A percentile compares a stretch with the other conserved stretches of the same genome.
phyloP scores from a whole-genome alignment of 306 rosid species.

The Castanea mollissima region DNA sequence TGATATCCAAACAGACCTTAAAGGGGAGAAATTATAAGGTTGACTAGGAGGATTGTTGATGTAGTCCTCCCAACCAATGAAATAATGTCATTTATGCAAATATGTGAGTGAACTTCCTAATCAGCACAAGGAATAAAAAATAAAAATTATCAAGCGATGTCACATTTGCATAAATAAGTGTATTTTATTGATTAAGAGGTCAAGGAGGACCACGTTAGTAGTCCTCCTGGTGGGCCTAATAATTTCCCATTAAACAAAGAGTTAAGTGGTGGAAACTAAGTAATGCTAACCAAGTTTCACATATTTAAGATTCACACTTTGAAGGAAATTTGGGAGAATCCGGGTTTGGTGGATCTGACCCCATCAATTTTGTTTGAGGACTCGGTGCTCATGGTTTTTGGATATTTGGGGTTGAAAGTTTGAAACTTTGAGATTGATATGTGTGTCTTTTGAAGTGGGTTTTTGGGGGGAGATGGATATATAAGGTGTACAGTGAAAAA shows the following conservation, averaged over 20 bases:
- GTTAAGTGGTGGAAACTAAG: constrained; percentile 43
- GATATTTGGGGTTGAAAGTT: neutral
- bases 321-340: constrained; percentile 49
- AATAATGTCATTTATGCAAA: too few species aligned
- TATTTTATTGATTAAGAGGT: too few species aligned
- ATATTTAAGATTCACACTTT: constrained; percentile 52
- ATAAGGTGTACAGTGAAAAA: neutral
- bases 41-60: too few species aligned
- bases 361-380: constrained; percentile 7
- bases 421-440: neutral
- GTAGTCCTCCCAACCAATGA: too few species aligned
- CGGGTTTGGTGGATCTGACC: constrained; percentile 42
- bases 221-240: too few species aligned
- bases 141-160: too few species aligned
- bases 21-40: too few species aligned
- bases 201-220: too few species aligned
- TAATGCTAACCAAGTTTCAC: constrained; percentile 55
- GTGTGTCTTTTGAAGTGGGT: neutral
- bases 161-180: too few species aligned
- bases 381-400: constrained; percentile 6
- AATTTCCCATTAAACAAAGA: constrained; percentile 15
- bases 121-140: too few species aligned
- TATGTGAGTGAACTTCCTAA: too few species aligned
- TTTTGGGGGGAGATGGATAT: neutral
- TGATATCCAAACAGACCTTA: too few species aligned